Evolutionary conservation across 2,329 filamentous ascomycete species (phyloP).

Genomic region (Fusarium bulbicola): DNA sequence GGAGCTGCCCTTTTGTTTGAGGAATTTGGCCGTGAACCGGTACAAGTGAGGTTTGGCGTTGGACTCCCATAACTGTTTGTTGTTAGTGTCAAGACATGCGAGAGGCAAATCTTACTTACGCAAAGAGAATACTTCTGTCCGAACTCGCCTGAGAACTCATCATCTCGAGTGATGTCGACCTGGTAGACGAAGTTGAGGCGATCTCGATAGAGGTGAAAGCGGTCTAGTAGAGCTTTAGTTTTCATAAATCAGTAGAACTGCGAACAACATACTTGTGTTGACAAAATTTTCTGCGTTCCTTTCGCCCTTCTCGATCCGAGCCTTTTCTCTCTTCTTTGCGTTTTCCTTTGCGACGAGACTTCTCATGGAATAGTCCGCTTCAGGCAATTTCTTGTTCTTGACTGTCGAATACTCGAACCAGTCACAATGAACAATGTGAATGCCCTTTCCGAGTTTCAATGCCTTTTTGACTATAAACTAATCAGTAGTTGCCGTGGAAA

Average conservation of each 20-base stretch:
- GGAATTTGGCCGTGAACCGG: slow-evolving; percentile 64
- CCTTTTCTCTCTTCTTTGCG: slow-evolving; percentile 45
- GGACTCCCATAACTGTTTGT: slow-evolving; percentile 72
- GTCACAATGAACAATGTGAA: slow-evolving; percentile 58
- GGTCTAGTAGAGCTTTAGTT: slow-evolving; percentile 50
- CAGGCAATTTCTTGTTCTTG: slow-evolving; percentile 44
- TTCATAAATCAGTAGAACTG: neutral
- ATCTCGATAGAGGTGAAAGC: slow-evolving; percentile 74
- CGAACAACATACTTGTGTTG: slow-evolving; percentile 54
- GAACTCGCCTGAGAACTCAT: slow-evolving; percentile 52
- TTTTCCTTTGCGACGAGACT: slow-evolving; percentile 43
- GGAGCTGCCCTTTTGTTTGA: slow-evolving; percentile 51
- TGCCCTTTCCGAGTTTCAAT: slow-evolving; percentile 46
- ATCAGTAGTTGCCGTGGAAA: neutral
- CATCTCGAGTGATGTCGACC: slow-evolving; percentile 66
- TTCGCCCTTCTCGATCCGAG: slow-evolving; percentile 51
- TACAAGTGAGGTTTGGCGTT: slow-evolving; percentile 67
- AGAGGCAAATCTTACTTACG: slow-evolving; percentile 54
- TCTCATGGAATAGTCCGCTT: slow-evolving; percentile 55
- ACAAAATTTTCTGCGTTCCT: slow-evolving; percentile 54
- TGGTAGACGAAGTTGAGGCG: slow-evolving; percentile 69
- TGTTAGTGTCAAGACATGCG: neutral
- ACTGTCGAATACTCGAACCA: slow-evolving; percentile 62
- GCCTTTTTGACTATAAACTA: slow-evolving; percentile 49
- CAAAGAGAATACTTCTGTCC: slow-evolving; percentile 69